Conservation (phyloP, 2,329 filamentous ascomycete species). For the Tothia fuscella region DNA sequence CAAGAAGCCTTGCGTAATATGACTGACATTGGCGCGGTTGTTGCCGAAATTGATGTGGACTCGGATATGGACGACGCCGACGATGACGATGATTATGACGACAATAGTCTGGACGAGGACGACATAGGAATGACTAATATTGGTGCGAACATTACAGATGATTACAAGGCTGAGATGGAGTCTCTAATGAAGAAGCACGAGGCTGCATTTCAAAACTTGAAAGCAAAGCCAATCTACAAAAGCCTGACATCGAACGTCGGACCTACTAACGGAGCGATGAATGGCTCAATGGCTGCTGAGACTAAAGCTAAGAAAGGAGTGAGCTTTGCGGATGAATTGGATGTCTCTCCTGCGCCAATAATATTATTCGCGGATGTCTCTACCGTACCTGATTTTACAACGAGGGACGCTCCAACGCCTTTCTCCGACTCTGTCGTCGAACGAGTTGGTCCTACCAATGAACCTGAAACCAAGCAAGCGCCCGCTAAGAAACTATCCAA, state of each 20-base stretch:
- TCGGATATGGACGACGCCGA: conserved; percentile 40
- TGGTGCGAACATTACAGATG: conserved; percentile 22
- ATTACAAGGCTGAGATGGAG: conserved; percentile 48
- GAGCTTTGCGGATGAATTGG: conserved; percentile 63
- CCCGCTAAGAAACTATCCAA: conserved; percentile 56
- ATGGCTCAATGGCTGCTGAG: no score
- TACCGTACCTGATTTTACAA: conserved; percentile 20
- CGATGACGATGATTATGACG: conserved; percentile 40
- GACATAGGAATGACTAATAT: conserved; percentile 26
- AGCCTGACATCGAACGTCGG: neutral
- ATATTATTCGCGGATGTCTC: conserved; percentile 19
- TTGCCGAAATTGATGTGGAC: conserved; percentile 81
- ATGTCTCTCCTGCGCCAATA: conserved; percentile 46
- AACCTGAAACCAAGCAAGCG: conserved; percentile 11
- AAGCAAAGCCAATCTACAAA: neutral
- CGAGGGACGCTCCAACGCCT: conserved; percentile 15
- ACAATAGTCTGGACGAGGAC: conserved; percentile 29
- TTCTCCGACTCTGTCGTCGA: conserved; percentile 29
- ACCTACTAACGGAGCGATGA: neutral
- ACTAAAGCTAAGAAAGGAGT: conserved; percentile 61
- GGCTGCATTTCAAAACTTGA: conserved; percentile 5
- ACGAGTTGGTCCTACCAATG: conserved; percentile 17
- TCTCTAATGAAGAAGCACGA: conserved; percentile 9
- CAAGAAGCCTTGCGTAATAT: no score
- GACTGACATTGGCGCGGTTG: conserved; percentile 79